These are phyloP conservation scores for Parathielavia hyrcaniae DNA, from an alignment of 495 filamentous ascomycete species.

Conservation along the genomic window DNA sequence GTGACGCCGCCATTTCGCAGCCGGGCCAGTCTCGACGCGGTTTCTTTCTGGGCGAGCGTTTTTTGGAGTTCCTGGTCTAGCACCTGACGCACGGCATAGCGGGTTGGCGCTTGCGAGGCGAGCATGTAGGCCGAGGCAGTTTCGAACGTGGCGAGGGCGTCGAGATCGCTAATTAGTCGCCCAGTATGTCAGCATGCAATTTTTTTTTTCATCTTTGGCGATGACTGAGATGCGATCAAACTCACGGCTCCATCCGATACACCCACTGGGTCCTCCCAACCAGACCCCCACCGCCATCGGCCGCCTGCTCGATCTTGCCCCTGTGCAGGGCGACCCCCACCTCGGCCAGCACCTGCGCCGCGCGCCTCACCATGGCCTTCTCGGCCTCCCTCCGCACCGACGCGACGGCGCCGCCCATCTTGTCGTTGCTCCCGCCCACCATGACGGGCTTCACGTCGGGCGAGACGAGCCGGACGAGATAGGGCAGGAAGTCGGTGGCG, in stretches of 20 bases:
- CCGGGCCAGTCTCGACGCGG: conserved; percentile 50
- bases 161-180: conserved; percentile 42
- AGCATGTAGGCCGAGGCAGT: conserved; percentile 46
- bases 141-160: conserved; percentile 58
- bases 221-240: conserved; percentile 15
- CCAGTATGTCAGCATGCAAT: conserved; percentile 2
- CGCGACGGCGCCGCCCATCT: conserved; percentile 56
- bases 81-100: conserved; percentile 87
- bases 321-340: conserved; percentile 77
- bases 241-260: conserved; percentile 92
- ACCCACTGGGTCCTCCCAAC: conserved; percentile 59
- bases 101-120: conserved; percentile 56
- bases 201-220: not conserved
- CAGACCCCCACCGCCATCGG: conserved; percentile 34
- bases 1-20: conserved; percentile 40
- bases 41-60: conserved; percentile 54
- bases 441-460: conserved; percentile 91
- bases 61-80: conserved; percentile 82
- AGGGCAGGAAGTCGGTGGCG: conserved; percentile 75
- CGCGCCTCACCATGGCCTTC: conserved; percentile 67
- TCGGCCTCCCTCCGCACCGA: conserved; percentile 82
- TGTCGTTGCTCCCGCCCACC: conserved; percentile 58
- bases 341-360: conserved; percentile 71
- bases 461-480: conserved; percentile 71
- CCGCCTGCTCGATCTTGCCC: conserved; percentile 63